phyloP scores from a whole-genome alignment of 2,329 filamentous ascomycete species.

The Aureobasidium sp. region DNA sequence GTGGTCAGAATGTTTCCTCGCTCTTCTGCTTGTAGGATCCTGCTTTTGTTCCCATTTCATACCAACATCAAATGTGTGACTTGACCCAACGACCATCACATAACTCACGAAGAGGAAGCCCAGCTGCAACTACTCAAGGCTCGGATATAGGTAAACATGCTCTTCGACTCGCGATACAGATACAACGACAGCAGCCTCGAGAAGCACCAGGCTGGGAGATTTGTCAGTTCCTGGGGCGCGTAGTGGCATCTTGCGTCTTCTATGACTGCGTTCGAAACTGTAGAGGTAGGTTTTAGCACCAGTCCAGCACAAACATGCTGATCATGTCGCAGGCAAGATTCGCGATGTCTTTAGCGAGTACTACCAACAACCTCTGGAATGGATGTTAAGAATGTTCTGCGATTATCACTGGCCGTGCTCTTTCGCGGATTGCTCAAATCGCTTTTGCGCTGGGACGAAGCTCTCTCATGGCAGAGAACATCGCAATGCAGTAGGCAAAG shows the following conservation, averaged over 20 bases:
- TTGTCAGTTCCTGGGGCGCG: background rate
- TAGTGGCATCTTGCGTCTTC: conserved; percentile 6
- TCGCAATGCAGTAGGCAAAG: background rate
- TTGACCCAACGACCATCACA: background rate
- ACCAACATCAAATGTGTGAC: background rate
- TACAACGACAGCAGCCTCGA: conserved; percentile 2
- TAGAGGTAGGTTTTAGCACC: background rate
- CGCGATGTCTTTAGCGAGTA: conserved; percentile 31
- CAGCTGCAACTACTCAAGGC: background rate
- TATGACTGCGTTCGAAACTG: background rate
- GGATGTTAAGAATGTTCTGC: conserved; percentile 35
- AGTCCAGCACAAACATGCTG: background rate
- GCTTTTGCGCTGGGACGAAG: background rate
- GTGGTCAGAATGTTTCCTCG: background rate
- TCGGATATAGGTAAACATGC: conserved; percentile 4
- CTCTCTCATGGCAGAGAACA: background rate
- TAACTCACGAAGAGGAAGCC: background rate
- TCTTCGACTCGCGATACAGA: conserved; percentile 6
- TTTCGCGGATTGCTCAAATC: background rate
- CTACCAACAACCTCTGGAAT: conserved; percentile 26
- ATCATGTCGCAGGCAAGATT: conserved; percentile 20
- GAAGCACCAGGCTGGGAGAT: background rate
- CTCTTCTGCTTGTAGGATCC: background rate
- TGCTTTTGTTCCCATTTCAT: background rate
- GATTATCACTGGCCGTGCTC: conserved; percentile 24